A percentile compares a stretch with the other conserved stretches of the same genome.
These are phyloP conservation scores for Fusarium armeniacum DNA, from an alignment of 2,329 filamentous ascomycete species.

Conservation along the genomic window DNA sequence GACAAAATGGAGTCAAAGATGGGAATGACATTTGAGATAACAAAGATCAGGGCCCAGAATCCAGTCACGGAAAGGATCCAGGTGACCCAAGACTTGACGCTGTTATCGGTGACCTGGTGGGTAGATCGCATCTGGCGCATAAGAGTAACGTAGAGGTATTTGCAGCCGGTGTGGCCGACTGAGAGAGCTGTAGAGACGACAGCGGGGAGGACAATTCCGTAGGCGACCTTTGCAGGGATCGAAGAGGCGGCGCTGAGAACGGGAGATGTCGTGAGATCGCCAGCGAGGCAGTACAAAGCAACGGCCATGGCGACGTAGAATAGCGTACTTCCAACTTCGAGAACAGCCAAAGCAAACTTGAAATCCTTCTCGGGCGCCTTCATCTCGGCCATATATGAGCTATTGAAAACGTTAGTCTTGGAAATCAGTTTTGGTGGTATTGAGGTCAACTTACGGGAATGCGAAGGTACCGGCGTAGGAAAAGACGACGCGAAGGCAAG, in stretches of 20 bases:
- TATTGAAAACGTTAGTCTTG: rapidly evolving
- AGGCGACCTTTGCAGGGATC: slow-evolving; percentile 48
- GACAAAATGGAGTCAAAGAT: slow-evolving; percentile 51
- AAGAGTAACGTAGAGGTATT: slow-evolving; percentile 44
- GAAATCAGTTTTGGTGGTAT: rapidly evolving
- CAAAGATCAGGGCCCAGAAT: slow-evolving; percentile 49
- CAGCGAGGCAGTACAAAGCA: slow-evolving; percentile 46
- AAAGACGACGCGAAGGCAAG: slow-evolving; percentile 44
- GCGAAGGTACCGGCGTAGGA: slow-evolving; percentile 50
- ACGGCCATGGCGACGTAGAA: slow-evolving; percentile 48
- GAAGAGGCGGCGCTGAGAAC: slow-evolving; percentile 44
- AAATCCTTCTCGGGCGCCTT: slow-evolving; percentile 43
- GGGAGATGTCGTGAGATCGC: slow-evolving; percentile 42
- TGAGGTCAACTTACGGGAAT: slow-evolving; percentile 34
- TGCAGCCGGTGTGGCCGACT: slow-evolving; percentile 48
- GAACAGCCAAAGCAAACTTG: slow-evolving; percentile 37
- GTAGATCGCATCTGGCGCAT: slow-evolving; percentile 41
- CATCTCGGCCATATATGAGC: slow-evolving; percentile 50
- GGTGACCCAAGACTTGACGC: slow-evolving; percentile 47
- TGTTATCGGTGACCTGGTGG: slow-evolving; percentile 42
- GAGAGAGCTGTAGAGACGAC: slow-evolving; percentile 46
- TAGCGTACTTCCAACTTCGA: slow-evolving; percentile 45
- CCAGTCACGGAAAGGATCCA: slow-evolving; percentile 44
- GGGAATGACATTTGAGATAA: slow-evolving; percentile 49
- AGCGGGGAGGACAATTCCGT: slow-evolving; percentile 47